These are phyloP conservation scores for Garcia nutans DNA, from an alignment of 345 rosid species.

Conservation along the genomic window DNA sequence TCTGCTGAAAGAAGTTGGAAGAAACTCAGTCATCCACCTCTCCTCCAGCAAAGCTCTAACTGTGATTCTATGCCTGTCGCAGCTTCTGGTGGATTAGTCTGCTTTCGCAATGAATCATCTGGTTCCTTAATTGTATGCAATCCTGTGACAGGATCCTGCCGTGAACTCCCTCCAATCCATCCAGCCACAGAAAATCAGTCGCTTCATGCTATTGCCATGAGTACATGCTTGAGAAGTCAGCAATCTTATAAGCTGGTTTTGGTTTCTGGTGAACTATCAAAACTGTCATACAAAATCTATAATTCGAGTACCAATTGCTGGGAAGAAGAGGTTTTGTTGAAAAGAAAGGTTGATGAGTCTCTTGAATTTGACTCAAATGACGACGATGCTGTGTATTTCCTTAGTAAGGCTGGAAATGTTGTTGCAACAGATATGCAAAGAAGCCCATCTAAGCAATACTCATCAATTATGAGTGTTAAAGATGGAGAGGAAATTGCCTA, in stretches of 20 bases:
- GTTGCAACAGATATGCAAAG: conserved; percentile 71
- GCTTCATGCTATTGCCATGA: conserved; percentile 77
- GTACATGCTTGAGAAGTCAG: conserved; percentile 21
- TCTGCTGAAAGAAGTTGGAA: conserved; percentile 67
- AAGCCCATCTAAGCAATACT: conserved; percentile 85
- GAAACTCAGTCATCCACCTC: conserved; percentile 38
- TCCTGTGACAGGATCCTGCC: conserved; percentile 64
- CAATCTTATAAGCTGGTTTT: conserved; percentile 56
- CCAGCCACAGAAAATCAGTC: conserved; percentile 26
- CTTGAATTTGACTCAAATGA: conserved; percentile 31
- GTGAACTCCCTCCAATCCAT: conserved; percentile 41
- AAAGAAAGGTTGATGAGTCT: conserved; percentile 38
- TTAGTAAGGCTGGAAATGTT: conserved; percentile 72
- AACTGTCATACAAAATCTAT: conserved; percentile 48
- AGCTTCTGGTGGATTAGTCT: conserved; percentile 75
- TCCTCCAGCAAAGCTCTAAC: conserved; percentile 23
- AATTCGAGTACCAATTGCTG: conserved; percentile 51
- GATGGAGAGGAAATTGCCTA: conserved; percentile 51
- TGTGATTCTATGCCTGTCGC: conserved; percentile 58
- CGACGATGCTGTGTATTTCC: conserved; percentile 65
- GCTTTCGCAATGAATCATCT: conserved; percentile 46
- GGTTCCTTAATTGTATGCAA: conserved; percentile 56
- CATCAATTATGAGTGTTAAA: conserved; percentile 57
- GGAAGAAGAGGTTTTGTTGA: conserved; percentile 47
- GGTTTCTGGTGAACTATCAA: conserved; percentile 64